Evolutionary conservation across 768 basidiomycete genomes (phyloP).

Genomic region (Termitomyces sp.): DNA sequence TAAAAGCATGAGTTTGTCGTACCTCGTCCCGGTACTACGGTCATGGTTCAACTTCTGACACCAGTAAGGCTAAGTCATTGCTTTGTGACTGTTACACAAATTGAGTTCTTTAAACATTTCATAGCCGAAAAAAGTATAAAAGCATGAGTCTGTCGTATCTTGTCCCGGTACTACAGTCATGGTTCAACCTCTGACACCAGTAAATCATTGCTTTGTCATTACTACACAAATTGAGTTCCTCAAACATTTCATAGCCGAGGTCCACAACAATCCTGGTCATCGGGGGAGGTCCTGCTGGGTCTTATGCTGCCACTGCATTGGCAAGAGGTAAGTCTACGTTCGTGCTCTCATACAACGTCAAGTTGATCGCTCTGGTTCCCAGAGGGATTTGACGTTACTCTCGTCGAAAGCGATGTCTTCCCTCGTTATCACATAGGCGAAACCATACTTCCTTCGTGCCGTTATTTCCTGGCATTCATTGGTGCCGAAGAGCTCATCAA

Average conservation of each 20-base stretch:
- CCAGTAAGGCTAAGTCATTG: too few species aligned
- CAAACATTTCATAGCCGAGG: constrained; percentile 16
- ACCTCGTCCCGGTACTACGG: too few species aligned
- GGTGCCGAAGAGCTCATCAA: constrained; percentile 28
- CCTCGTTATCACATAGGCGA: constrained; percentile 46
- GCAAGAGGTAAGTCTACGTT: constrained; percentile 38
- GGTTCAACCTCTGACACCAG: too few species aligned
- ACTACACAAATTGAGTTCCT: too few species aligned
- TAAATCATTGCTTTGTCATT: too few species aligned
- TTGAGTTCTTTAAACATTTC: too few species aligned
- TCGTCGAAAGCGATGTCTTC: constrained; percentile 43
- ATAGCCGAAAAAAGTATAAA: constrained; percentile 17
- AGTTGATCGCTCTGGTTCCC: constrained; percentile 20
- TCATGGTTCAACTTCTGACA: too few species aligned
- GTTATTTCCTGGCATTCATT: constrained; percentile 33
- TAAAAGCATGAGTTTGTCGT: too few species aligned
- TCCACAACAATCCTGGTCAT: constrained; percentile 33
- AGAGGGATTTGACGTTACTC: constrained; percentile 46
- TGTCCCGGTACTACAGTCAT: too few species aligned
- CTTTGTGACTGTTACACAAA: too few species aligned
- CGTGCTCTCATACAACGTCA: background rate
- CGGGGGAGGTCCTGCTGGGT: constrained; percentile 46
- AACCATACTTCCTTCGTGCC: constrained; percentile 31
- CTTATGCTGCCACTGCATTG: constrained; percentile 45
- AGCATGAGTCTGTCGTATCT: too few species aligned